Base-by-base conservation (phyloP, 164 flowering plant species). In the Vitis rotundifolia region DNA sequence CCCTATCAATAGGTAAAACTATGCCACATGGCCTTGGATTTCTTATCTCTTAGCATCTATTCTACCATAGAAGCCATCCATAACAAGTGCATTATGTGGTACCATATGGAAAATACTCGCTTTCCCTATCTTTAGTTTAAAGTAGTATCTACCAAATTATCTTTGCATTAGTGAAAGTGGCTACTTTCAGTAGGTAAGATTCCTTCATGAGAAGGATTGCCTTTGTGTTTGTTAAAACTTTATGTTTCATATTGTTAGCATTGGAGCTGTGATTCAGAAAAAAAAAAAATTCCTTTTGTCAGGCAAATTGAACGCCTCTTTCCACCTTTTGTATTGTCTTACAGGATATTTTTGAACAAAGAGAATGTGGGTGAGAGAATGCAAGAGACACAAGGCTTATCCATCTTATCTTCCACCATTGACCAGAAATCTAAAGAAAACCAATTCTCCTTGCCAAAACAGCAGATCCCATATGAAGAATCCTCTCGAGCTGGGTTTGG, bases 401-500 rank as follows among this genome's bases (percentile, higher is more conserved):
- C 90, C 10, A 69, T 83, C 75, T 61, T 83, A 14, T 68, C 85
- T 59, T 73, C 90, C 2, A 48, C 81, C 2, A 52, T 66, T 26
- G 77, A 79, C 69, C 47, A 62, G 49, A 82, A 79, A 50, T 49
- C 82, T 12, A 83, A 82, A 49, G 86, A 85, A 19, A 60, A 56
- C 18, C 67, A 78, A 8, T 80, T 82, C 70, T 66, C 85, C 31
- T 31, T 76, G 49, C 82, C 74, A 18, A 87, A 92, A 59, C 92
- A 79, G 55, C 85, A 80, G 14, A 49, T 57, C 51, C 69, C 81
- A n/a, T 78, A 57, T 59, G 87, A 79, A 69, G 84, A 80, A 22
- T 71, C 87, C 37, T 65, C 90, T 18, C 72, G 67, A 49, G 54
- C 68, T 1, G 85, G 71, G 51, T 89, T 88, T 71, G 93, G 95